Conservation (phyloP, 352 stramenopile genomes). For the Phytopythium mirpurense region DNA sequence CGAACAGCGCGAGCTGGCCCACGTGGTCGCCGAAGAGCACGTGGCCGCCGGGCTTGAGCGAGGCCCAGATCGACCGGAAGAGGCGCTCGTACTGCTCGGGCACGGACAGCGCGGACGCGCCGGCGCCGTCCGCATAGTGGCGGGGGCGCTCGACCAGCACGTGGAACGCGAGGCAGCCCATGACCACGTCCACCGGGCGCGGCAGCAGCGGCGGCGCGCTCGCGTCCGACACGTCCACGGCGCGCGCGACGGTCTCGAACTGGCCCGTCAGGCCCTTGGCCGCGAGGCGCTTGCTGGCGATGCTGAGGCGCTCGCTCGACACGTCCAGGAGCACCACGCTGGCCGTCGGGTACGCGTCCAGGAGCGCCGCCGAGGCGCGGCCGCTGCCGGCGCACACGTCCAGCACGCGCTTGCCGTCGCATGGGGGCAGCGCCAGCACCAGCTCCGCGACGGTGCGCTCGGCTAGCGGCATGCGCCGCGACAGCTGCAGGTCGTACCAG, state of each 20-base stretch:
- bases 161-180: constrained; percentile 64
- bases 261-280: not conserved
- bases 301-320: constrained; percentile 41
- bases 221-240: constrained; percentile 14
- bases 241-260: constrained; percentile 19
- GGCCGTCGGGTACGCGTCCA: constrained; percentile 56
- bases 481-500: constrained; percentile 76
- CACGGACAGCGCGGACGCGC: constrained; percentile 2
- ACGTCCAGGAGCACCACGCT: constrained; percentile 52
- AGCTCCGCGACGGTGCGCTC: constrained; percentile 60
- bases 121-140: constrained; percentile 29
- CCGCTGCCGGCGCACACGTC: constrained; percentile 72
- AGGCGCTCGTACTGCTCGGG: constrained; percentile 42
- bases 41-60: constrained; percentile 57
- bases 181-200: constrained; percentile 44
- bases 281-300: constrained; percentile 41
- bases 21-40: constrained; percentile 72
- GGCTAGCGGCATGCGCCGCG: constrained; percentile 50
- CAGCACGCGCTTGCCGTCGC: constrained; percentile 43
- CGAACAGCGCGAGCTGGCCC: constrained; percentile 54
- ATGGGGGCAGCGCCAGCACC: constrained; percentile 54
- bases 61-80: constrained; percentile 46
- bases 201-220: constrained; percentile 14
- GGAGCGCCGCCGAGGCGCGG: constrained; percentile 37
- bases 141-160: constrained; percentile 47